Evolutionary conservation across 2,329 filamentous ascomycete genomes (phyloP), one percentile per base, ranked within the genome.

Genomic region (Leptographium wingfieldii): DNA sequence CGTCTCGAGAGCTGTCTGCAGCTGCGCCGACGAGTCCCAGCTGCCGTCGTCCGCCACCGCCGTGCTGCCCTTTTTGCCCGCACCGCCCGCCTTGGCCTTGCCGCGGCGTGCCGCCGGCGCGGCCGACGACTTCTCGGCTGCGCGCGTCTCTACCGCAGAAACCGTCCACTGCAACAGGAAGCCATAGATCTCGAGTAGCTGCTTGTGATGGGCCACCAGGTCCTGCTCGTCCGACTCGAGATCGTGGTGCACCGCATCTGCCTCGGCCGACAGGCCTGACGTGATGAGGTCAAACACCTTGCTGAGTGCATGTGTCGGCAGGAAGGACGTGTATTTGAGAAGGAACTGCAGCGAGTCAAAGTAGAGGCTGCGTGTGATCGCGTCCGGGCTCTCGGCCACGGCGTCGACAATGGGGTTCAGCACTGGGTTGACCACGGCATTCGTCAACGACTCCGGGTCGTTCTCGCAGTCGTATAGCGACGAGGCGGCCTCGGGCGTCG

Each of bases 281-380:
- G 89, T 90, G 67, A 95, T 83, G 53, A 96, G 79, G 71, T 96
- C 91, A 69, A 97, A 88, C 63, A 97, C 83, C 76, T 96, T 97
- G 80, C 90, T 94, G 63, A 97, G 81, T 33, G 87, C 85, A 69
- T 90, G 85, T 29, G 87, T 83, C 38, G 92, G 90, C 59, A 97
- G 82, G 64, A 85, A 83, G 46, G 88, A 81, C 5, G 89, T 85
- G 71, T 87, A 90, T 92, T 99, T 99, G 76, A 99, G 81, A 62
- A 99, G 78, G 70, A 96, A 96, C 73, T 96, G 92, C 67, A 99
- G 74, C 63, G 92, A 96, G 76, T 99, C 92, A 76, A 97, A 92
- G 65, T 86, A 82, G 57, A 84, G 81, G 68, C 85, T 82, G 73
- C 86, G 86, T 63, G 84, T 85, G 66, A 99, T 86, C 62, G 88